Conservation (phyloP, 108 stramenopile species). For the Pseudonitzschia pungens region DNA sequence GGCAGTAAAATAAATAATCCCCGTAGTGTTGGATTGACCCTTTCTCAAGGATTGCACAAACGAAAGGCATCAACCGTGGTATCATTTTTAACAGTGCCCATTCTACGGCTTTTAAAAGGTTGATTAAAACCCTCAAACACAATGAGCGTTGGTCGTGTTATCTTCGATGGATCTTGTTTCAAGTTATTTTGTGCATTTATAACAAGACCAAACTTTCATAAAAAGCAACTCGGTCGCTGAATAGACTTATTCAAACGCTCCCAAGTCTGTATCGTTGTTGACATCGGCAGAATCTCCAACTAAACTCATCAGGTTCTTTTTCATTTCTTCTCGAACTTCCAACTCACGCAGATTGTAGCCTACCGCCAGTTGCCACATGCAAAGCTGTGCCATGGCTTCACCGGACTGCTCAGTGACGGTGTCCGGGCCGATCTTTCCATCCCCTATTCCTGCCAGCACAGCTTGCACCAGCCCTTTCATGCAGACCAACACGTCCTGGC, state of each 20-base stretch:
- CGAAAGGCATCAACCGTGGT: no score
- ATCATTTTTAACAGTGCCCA: no score
- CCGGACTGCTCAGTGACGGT: conserved; percentile 92
- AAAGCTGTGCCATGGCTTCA: conserved; percentile 93
- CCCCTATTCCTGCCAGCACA: conserved; percentile 73
- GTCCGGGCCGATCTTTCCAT: conserved; percentile 60
- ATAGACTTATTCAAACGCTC: conserved; percentile 27
- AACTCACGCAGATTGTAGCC: conserved; percentile 93
- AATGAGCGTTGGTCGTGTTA: no score
- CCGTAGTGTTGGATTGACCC: no score
- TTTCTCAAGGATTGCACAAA: no score
- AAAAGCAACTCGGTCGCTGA: neutral
- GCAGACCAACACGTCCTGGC: conserved; percentile 89
- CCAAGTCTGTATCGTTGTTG: conserved; percentile 19
- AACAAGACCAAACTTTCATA: neutral
- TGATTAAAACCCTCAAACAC: no score
- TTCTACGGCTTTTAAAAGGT: no score
- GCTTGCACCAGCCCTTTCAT: conserved; percentile 93
- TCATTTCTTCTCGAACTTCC: conserved; percentile 89
- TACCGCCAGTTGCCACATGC: conserved; percentile 97
- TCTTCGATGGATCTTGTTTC: no score
- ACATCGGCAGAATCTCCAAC: conserved; percentile 7
- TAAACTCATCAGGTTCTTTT: conserved; percentile 25
- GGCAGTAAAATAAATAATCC: no score
- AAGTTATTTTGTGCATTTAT: no score